Conservation (phyloP, 1,284 basidiomycete genomes). For the Entoloma clypeatum region DNA sequence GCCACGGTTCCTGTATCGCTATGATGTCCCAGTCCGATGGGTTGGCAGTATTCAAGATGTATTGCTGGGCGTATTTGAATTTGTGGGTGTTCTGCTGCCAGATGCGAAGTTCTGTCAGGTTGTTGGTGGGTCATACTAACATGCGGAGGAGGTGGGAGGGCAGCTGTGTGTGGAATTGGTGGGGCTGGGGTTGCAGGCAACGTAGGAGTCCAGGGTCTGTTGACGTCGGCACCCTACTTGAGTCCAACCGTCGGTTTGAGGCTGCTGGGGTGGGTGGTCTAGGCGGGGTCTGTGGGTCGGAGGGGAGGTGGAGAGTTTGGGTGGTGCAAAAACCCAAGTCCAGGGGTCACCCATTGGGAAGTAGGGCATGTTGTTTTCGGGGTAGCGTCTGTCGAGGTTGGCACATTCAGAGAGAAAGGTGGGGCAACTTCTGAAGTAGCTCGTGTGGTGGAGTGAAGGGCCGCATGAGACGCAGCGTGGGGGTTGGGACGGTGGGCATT, state of each 20-base stretch:
- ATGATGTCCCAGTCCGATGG: constrained; percentile 22
- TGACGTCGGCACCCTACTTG: background rate
- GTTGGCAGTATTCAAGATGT: constrained; percentile 7
- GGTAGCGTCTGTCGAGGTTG: background rate
- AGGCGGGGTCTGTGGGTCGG: background rate
- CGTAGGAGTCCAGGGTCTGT: background rate
- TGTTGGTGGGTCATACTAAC: background rate
- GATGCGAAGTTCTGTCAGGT: constrained; percentile 8
- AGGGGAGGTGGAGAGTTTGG: background rate
- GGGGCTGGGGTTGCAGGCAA: too few relatives aligned
- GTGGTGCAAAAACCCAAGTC: background rate
- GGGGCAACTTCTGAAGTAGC: constrained; percentile 2
- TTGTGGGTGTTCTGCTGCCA: constrained; percentile 18
- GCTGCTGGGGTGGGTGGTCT: background rate
- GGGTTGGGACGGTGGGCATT: background rate
- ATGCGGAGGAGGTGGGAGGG: background rate
- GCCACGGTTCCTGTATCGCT: constrained; percentile 27
- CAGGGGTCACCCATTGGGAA: constrained; percentile 3
- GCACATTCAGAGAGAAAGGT: background rate
- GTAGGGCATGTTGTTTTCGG: constrained; percentile 3
- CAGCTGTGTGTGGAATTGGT: background rate
- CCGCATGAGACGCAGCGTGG: constrained; percentile 3
- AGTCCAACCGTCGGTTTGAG: background rate
- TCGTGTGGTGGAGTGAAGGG: background rate
- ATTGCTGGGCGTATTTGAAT: constrained; percentile 7